Evolutionary conservation across 805 yeast genomes (phyloP).

Genomic region (Candida yuanshanica): DNA sequence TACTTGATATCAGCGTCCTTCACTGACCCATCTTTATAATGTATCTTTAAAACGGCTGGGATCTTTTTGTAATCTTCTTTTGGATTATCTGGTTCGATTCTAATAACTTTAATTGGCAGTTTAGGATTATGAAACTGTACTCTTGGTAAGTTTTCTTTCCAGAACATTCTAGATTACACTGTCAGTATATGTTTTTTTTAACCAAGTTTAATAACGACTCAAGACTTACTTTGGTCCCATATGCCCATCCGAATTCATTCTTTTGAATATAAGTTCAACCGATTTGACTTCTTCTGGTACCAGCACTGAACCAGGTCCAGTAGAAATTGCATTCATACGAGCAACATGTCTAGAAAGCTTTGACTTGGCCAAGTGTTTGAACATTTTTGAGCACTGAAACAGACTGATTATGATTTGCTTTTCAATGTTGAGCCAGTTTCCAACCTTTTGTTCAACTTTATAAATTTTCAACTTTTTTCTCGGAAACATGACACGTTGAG

Average conservation of each 20-base stretch:
- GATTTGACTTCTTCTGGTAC: constrained; percentile 33
- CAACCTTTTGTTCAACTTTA: not conserved
- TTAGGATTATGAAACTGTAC: constrained; percentile 80
- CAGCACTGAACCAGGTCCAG: constrained; percentile 36
- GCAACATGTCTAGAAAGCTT: constrained; percentile 42
- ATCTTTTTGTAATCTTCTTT: constrained; percentile 35
- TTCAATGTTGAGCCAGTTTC: too few species aligned
- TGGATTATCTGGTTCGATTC: constrained; percentile 37
- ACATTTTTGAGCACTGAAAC: constrained; percentile 8
- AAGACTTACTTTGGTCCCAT: constrained; percentile 43
- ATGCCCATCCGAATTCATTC: constrained; percentile 44
- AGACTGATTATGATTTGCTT: too few species aligned
- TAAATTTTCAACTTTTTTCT: not conserved
- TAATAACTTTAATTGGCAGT: constrained; percentile 52
- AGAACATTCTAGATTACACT: constrained; percentile 49
- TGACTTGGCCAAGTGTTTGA: constrained; percentile 31
- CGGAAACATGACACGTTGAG: not conserved
- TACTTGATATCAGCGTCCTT: constrained; percentile 48
- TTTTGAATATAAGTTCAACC: constrained; percentile 50
- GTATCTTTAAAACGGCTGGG: constrained; percentile 42
- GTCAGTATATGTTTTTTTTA: constrained; percentile 3
- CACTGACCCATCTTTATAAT: constrained; percentile 31
- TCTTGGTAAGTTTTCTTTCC: constrained; percentile 70
- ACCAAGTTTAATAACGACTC: not conserved
- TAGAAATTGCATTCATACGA: constrained; percentile 46